These are phyloP conservation scores for Thalia dealbata DNA, from an alignment of 176 grass and related monocot species.

Conservation along the genomic window DNA sequence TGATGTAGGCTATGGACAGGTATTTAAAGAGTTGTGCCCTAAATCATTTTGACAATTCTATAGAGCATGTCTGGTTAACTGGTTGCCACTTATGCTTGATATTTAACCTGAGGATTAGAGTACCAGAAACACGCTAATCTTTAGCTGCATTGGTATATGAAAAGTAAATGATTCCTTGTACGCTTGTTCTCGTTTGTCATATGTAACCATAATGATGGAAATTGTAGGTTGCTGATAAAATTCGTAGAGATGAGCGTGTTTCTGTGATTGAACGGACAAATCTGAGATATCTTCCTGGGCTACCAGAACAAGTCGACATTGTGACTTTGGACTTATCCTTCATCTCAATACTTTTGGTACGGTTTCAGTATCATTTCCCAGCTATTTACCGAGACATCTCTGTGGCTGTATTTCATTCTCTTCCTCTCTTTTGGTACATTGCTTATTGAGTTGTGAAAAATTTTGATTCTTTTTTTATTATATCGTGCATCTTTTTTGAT, in stretches of 20 bases:
- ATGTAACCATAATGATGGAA: slow-evolving; percentile 7
- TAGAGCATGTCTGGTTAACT: too few relatives aligned
- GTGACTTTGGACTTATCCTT: slow-evolving; percentile 91
- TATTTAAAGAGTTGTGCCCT: slow-evolving; percentile 10
- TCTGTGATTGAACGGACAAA: slow-evolving; percentile 84
- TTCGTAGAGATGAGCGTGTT: slow-evolving; percentile 59
- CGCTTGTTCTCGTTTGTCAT: neutral
- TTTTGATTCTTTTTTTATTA: neutral
- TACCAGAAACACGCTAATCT: neutral
- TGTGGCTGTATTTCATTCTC: neutral
- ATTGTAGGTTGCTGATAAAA: slow-evolving; percentile 96
- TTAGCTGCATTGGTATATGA: neutral
- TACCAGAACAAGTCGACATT: slow-evolving; percentile 67
- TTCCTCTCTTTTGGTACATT: neutral
- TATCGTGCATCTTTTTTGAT: neutral
- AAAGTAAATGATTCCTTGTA: neutral
- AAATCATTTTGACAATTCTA: neutral
- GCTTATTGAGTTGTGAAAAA: neutral
- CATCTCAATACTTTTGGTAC: slow-evolving; percentile 95
- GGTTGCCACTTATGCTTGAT: too few relatives aligned
- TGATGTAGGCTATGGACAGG: slow-evolving; percentile 98
- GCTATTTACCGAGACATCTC: neutral
- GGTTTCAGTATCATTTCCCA: slow-evolving; percentile 6
- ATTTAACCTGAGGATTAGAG: too few relatives aligned
- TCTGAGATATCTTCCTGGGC: slow-evolving; percentile 77